Evolutionary conservation across 768 basidiomycete species (phyloP).

Genomic region (Tricholoma matsutake): DNA sequence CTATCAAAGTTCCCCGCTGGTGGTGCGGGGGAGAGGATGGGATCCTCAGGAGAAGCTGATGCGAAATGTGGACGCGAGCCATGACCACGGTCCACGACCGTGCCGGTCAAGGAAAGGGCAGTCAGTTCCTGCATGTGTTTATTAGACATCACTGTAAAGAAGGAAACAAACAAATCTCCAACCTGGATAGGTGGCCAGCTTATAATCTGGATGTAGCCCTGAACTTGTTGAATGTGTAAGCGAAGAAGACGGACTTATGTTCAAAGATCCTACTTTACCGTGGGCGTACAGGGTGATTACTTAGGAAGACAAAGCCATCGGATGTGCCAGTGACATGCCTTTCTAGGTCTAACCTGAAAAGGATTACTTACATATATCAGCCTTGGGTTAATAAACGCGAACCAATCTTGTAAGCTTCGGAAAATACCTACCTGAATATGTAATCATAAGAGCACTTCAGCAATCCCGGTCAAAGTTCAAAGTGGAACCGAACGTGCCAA

Average conservation of each 20-base stretch:
- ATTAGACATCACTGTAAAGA: slow-evolving; percentile 2
- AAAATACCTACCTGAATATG: too few relatives aligned
- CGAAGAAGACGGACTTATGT: too few relatives aligned
- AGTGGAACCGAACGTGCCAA: too few relatives aligned
- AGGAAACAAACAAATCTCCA: not conserved
- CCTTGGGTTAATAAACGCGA: too few relatives aligned
- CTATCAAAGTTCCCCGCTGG: not conserved
- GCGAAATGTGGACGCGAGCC: not conserved
- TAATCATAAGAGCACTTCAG: too few relatives aligned
- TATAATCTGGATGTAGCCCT: too few relatives aligned
- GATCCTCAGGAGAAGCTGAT: slow-evolving; percentile 4
- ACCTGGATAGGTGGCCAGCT: not conserved
- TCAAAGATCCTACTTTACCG: too few relatives aligned
- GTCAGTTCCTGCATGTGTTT: slow-evolving; percentile 11
- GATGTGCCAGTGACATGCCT: not conserved
- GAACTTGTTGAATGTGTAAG: too few relatives aligned
- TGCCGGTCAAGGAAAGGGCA: slow-evolving; percentile 9
- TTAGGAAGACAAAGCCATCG: not conserved
- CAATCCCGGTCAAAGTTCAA: too few relatives aligned
- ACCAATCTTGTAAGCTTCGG: too few relatives aligned
- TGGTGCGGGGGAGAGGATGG: not conserved
- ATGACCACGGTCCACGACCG: not conserved
- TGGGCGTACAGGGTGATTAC: too few relatives aligned
- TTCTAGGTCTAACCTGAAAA: not conserved
- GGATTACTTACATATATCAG: too few relatives aligned